Base-by-base conservation (phyloP, 192 early-diverging fungal genomes). In the Podila verticillata region DNA sequence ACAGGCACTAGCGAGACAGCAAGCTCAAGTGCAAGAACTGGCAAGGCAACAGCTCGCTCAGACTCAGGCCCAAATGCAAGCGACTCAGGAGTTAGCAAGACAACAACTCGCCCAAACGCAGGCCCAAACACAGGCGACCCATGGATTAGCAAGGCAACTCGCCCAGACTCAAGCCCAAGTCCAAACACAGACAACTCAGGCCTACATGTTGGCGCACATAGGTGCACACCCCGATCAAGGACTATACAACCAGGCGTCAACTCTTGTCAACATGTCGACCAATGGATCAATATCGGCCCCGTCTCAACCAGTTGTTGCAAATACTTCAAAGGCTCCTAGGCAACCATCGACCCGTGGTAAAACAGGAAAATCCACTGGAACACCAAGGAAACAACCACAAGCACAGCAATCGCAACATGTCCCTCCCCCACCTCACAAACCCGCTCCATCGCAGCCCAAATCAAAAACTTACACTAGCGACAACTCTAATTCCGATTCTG, bases 401-500 rank as follows among this genome's bases (percentile, higher is more conserved):
- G n/a, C 57, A 51, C 17, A 57, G 48, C 28, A 57, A 59, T 17
- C 29, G 17, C 3, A 1, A 6, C 36, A 56, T 3, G 61, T 15
- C 6, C 67, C n/a, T 3, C 69, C 24, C 6, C 67, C n/a, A 20
- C 62, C 22, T 8, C 51, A 57, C 31, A 48, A 68, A 22, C 56
- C 28, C 6, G 20, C 7, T 26, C 30, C 58, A 1, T 2, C 28
- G 17, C 58, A 31, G 26, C 26, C 22, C 20, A 54, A 54, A 24
- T 26, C 5, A 7, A 54, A 54, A 54, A 17, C 51, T 0, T 72
- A 71, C 26, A 48, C 61, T 7, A 79, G 63, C 48, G 75, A 79
- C 34, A 69, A 71, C 51, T 54, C 51, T 47, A 31, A 65, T 24
- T 79, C 75, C 5, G 75, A 71, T 29, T 80, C 77, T 20, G 77